phyloP scores from a whole-genome alignment of 1,284 basidiomycete species.

The Anthracocystis setariae region DNA sequence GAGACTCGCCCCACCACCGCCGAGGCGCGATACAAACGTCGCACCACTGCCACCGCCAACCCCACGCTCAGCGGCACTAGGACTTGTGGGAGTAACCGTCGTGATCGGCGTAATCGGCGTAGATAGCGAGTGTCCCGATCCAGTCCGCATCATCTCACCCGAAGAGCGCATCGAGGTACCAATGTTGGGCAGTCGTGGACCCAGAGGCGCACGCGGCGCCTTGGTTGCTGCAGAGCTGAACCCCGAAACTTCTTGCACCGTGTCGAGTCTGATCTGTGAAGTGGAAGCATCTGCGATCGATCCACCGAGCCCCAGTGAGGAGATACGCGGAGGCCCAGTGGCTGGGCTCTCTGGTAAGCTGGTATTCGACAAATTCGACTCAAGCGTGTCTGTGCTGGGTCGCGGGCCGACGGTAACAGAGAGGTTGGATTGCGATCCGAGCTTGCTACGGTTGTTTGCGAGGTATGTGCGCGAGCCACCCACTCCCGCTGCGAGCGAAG shows the following conservation, averaged over 20 bases:
- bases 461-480: constrained; percentile 34
- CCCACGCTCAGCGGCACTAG: constrained; percentile 4
- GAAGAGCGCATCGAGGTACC: background rate
- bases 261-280: constrained; percentile 3
- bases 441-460: constrained; percentile 23
- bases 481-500: constrained; percentile 16
- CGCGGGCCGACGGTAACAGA: constrained; percentile 3
- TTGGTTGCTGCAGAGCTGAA: background rate
- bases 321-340: constrained; percentile 8
- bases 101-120: constrained; percentile 8
- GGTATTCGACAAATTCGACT: constrained; percentile 24
- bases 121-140: constrained; percentile 12
- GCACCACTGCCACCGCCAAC: constrained; percentile 13
- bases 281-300: constrained; percentile 8
- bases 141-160: constrained; percentile 17
- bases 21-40: constrained; percentile 33
- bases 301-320: constrained; percentile 12
- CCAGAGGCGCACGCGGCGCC: constrained; percentile 23
- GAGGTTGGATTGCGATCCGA: constrained; percentile 10
- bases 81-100: constrained; percentile 29
- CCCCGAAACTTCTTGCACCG: constrained; percentile 4
- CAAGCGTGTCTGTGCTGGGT: constrained; percentile 30
- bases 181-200: constrained; percentile 26
- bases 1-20: constrained; percentile 22
- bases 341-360: constrained; percentile 34